These are phyloP conservation scores for Diddensiella caesifluorescens DNA, from an alignment of 805 yeast species.

Conservation along the genomic window DNA sequence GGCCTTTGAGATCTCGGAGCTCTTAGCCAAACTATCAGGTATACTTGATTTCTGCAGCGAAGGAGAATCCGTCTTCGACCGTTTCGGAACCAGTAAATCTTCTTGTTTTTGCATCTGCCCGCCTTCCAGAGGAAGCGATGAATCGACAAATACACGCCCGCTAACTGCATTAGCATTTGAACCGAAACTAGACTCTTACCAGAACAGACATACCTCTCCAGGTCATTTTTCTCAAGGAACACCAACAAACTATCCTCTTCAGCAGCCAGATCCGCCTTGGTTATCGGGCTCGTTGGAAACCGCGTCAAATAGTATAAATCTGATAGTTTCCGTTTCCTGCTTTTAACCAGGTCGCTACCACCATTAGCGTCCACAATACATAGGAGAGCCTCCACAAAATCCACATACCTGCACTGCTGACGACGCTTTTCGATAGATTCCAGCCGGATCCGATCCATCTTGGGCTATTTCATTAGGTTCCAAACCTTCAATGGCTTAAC, in stretches of 20 bases:
- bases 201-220: constrained; percentile 41
- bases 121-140: constrained; percentile 30
- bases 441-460: constrained; percentile 40
- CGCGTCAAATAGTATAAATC: constrained; percentile 58
- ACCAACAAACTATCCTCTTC: constrained; percentile 39
- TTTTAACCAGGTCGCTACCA: constrained; percentile 39
- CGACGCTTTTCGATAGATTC: constrained; percentile 44
- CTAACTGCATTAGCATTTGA: constrained; percentile 14
- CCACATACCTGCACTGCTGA: constrained; percentile 35
- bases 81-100: background rate
- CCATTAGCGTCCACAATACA: background rate
- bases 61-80: constrained; percentile 11
- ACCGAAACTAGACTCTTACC: background rate
- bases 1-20: too few relatives aligned
- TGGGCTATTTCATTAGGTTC: too few relatives aligned
- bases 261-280: constrained; percentile 35
- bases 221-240: constrained; percentile 49
- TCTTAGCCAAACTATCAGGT: too few relatives aligned
- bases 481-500: too few relatives aligned
- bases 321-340: constrained; percentile 53
- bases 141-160: constrained; percentile 28
- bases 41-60: background rate
- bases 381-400: too few relatives aligned
- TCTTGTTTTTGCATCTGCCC: background rate
- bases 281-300: constrained; percentile 43